Conservation (phyloP, 2,329 filamentous ascomycete species). For the Trematosphaeria pertusa region DNA sequence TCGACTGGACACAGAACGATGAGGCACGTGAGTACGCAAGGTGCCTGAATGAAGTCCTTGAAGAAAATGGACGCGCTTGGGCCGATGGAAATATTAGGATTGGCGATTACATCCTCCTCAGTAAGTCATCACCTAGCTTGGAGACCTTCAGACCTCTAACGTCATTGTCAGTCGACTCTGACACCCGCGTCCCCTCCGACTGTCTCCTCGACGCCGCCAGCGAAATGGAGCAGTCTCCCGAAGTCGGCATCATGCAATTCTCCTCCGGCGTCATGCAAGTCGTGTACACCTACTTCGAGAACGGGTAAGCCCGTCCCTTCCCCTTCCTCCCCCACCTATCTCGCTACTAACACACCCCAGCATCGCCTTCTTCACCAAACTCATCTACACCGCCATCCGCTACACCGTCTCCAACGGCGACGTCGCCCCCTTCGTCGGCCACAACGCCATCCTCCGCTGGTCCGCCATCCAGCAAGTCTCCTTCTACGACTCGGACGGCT, state of each 20-base stretch:
- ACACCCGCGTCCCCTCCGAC: slow-evolving; percentile 63
- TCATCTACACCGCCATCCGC: slow-evolving; percentile 76
- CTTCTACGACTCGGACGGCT: slow-evolving; percentile 55
- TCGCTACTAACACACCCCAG: too few species aligned
- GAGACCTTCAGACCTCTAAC: too few species aligned
- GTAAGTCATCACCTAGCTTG: too few species aligned
- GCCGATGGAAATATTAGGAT: slow-evolving; percentile 86
- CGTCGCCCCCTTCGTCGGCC: slow-evolving; percentile 76
- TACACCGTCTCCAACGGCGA: slow-evolving; percentile 76
- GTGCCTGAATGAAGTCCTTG: slow-evolving; percentile 67
- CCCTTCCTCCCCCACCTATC: too few species aligned
- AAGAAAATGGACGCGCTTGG: slow-evolving; percentile 69
- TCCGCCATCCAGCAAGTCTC: slow-evolving; percentile 65
- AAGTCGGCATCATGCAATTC: slow-evolving; percentile 81
- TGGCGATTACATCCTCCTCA: slow-evolving; percentile 81
- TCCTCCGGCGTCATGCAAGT: slow-evolving; percentile 76
- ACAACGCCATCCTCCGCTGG: slow-evolving; percentile 80
- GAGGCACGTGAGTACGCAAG: slow-evolving; percentile 41
- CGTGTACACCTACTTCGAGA: slow-evolving; percentile 74
- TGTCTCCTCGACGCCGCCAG: slow-evolving; percentile 80
- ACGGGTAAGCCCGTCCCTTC: too few species aligned
- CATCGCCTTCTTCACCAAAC: slow-evolving; percentile 80
- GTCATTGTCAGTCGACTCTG: too few species aligned
- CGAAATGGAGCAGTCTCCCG: slow-evolving; percentile 80
- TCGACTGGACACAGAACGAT: slow-evolving; percentile 41